Evolutionary conservation across 306 rosid genomes (phyloP).

Genomic region (Fragaria vesca): DNA sequence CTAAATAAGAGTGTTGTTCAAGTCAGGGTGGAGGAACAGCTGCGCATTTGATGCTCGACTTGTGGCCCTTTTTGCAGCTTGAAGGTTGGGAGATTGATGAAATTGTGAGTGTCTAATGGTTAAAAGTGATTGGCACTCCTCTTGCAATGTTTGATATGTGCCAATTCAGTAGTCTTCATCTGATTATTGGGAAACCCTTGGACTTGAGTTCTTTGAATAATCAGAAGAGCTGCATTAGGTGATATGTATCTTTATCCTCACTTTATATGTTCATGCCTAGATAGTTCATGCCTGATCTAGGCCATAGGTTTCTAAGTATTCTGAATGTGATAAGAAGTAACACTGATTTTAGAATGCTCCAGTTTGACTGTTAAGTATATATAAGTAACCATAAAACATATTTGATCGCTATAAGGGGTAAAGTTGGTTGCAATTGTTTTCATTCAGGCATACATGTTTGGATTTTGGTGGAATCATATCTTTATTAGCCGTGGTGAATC

Average conservation of each 20-base stretch:
- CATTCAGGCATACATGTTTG: conserved; percentile 9
- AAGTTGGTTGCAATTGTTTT: neutral
- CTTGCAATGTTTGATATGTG: neutral
- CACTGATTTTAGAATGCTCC: neutral
- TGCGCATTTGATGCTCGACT: conserved; percentile 84
- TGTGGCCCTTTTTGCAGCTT: conserved; percentile 90
- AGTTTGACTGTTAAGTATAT: neutral
- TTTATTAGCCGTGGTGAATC: conserved; percentile 7
- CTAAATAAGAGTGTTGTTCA: conserved; percentile 15
- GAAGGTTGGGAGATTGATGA: conserved; percentile 96
- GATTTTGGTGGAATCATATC: neutral
- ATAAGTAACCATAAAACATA: neutral
- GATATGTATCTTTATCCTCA: neutral
- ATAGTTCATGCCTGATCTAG: neutral
- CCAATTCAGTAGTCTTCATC: neutral
- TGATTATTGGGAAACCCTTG: conserved; percentile 2
- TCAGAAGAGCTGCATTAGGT: neutral
- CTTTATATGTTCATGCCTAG: neutral
- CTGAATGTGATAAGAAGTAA: neutral
- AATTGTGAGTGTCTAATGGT: conserved; percentile 48
- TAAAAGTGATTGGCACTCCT: neutral
- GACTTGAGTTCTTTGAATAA: neutral
- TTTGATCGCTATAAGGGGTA: neutral
- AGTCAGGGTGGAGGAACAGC: conserved; percentile 95
- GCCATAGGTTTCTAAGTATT: neutral